Evolutionary conservation across 768 basidiomycete species (phyloP), one percentile per base, ranked within the genome.

Genomic region (Mycena galericulata): DNA sequence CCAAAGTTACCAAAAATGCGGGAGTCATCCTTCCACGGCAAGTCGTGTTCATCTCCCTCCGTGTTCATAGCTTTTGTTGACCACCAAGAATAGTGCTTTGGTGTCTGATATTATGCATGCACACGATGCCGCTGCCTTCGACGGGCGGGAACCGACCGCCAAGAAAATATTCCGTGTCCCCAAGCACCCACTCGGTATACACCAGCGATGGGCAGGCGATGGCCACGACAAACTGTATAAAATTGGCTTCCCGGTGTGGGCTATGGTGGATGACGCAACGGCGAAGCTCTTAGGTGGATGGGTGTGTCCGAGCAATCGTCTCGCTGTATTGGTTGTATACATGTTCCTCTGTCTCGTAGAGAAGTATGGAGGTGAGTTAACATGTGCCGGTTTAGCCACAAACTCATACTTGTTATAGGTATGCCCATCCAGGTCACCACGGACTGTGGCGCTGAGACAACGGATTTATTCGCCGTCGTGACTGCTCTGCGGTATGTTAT

Each of bases 171-270:
- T n/a, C 45, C 65, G 75, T 2, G 32, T 50, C 1, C 55, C 46
- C 4, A 66, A 77, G 50, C 41, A 59, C 24, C 60, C 76, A 17
- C n/a, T 78, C 22, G 78, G 80, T 14, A 67, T 73, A 36, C 72
- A 80, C 67, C 67, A 77, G 22, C 68, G 67, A 14, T 82, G 80
- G 80, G 51, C 73, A 7, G 74, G 63, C 0, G 78, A 82, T 69
- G 78, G 80, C 0, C 80, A 82, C 55, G 79, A 81, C 67, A 82
- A 81, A 56, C 73, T 81, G 1, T 61, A 69, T 29, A 66, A 67
- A 24, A 75, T 78, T 46, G 77, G 80, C 0, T 80, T 78, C 63
- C 75, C 76, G 12, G 9, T 58, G 41, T 58, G 22, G 6, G 41
- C 27, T 8, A 20, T 29, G 10, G 70, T 72, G 1, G 80, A 80